Percentiles rank a stretch among this genome's conserved stretches.
These are phyloP conservation scores for Asterophora lycoperdoides DNA, from an alignment of 768 basidiomycete species.

Conservation along the genomic window DNA sequence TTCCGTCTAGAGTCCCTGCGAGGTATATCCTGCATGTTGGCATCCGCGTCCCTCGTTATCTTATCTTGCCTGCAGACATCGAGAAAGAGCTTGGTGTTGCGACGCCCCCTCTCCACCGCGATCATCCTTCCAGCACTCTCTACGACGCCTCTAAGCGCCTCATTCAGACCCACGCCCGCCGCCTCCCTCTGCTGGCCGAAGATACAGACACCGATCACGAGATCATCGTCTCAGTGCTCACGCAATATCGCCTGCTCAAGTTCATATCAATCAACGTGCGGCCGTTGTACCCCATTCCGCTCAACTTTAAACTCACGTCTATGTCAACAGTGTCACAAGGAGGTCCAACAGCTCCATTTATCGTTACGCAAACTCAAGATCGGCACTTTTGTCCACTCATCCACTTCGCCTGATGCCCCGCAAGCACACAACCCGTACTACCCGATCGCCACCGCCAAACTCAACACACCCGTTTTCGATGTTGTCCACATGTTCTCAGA, in stretches of 20 bases:
- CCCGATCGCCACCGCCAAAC: conserved; percentile 88
- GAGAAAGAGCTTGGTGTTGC: conserved; percentile 90
- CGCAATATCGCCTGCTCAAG: conserved; percentile 96
- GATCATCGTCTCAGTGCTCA: conserved; percentile 92
- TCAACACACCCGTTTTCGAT: conserved; percentile 91
- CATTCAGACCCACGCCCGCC: conserved; percentile 92
- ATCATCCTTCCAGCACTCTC: conserved; percentile 83
- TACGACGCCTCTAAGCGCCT: conserved; percentile 88
- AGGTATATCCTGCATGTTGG: conserved; percentile 44
- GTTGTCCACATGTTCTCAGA: conserved; percentile 99
- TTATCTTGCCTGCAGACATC: conserved; percentile 58
- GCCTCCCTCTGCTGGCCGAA: conserved; percentile 88
- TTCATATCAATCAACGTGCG: conserved; percentile 96
- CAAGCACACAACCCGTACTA: conserved; percentile 70
- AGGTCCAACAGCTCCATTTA: conserved; percentile 76
- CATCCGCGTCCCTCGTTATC: conserved; percentile 5
- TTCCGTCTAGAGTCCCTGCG: conserved; percentile 85
- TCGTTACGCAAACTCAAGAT: conserved; percentile 85
- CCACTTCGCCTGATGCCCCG: conserved; percentile 39
- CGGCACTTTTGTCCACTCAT: conserved; percentile 81
- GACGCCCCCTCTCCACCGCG: conserved; percentile 83
- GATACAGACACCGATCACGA: conserved; percentile 94
- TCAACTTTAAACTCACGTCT: conserved; percentile 7
- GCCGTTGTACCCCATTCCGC: conserved; percentile 5
- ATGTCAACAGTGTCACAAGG: conserved; percentile 67